These are phyloP conservation scores for Arabidopsis lyrata DNA, from an alignment of 441 rosid species.

Conservation along the genomic window DNA sequence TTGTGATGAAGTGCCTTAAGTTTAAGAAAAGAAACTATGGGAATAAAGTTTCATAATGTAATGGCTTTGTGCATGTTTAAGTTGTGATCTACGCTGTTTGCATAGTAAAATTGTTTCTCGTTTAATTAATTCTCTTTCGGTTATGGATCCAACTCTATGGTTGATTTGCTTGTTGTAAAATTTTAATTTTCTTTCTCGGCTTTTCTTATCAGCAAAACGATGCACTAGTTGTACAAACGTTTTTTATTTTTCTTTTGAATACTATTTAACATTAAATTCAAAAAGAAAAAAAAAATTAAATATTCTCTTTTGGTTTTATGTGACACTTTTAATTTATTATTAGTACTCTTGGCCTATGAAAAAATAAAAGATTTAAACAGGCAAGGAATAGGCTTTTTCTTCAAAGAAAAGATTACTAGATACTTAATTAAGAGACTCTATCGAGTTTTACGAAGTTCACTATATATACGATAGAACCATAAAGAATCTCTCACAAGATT, in stretches of 20 bases:
- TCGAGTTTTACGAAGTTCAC: background rate
- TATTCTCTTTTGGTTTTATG: background rate
- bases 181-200: too few species aligned
- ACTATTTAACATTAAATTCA: too few species aligned
- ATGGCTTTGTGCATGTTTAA: background rate
- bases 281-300: too few species aligned
- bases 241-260: too few species aligned
- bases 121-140: background rate
- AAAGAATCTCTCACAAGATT: background rate
- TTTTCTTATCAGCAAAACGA: too few species aligned
- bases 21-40: background rate
- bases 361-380: too few species aligned
- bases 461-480: too few species aligned
- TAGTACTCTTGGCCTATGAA: too few species aligned
- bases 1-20: constrained; percentile 16
- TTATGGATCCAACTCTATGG: too few species aligned
- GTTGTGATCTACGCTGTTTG: constrained; percentile 16
- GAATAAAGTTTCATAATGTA: constrained; percentile 11
- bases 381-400: background rate
- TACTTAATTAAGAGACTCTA: background rate
- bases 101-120: constrained; percentile 11
- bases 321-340: background rate
- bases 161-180: too few species aligned
- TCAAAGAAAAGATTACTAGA: background rate
- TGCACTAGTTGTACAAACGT: too few species aligned